phyloP scores from a whole-genome alignment of 2,329 filamentous ascomycete genomes.

The Aureobasidium sp. region DNA sequence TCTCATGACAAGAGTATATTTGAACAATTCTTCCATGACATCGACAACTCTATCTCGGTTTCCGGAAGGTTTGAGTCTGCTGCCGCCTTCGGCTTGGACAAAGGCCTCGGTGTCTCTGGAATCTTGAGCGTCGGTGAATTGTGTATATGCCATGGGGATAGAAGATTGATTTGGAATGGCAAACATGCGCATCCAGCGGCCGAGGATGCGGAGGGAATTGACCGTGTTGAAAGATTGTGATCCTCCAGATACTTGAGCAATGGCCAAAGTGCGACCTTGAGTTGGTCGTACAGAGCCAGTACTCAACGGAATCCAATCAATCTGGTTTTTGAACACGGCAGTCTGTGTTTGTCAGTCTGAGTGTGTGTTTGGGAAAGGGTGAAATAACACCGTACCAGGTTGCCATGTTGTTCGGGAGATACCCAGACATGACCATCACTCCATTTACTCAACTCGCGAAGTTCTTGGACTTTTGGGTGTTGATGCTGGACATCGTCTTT shows the following conservation, averaged over 20 bases:
- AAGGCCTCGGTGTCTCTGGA: conserved; percentile 22
- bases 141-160: conserved; percentile 56
- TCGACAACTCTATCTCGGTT: conserved; percentile 57
- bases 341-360: conserved; percentile 36
- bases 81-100: conserved; percentile 33
- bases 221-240: conserved; percentile 63
- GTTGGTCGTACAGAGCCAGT: conserved; percentile 58
- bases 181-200: conserved; percentile 66
- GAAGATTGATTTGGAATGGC: conserved; percentile 60
- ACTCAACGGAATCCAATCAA: conserved; percentile 61
- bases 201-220: conserved; percentile 57
- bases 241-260: conserved; percentile 58
- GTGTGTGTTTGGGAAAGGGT: not conserved
- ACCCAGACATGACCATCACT: conserved; percentile 62
- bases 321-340: conserved; percentile 62
- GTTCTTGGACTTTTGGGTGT: conserved; percentile 57
- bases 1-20: conserved; percentile 60
- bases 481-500: conserved; percentile 54
- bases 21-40: conserved; percentile 65
- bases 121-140: conserved; percentile 48
- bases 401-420: conserved; percentile 61
- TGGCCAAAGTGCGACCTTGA: conserved; percentile 56
- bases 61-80: conserved; percentile 47
- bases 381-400: conserved; percentile 39
- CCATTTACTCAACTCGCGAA: conserved; percentile 55